Evolutionary conservation across 768 basidiomycete genomes (phyloP).

Genomic region (Pleurotus platypus): DNA sequence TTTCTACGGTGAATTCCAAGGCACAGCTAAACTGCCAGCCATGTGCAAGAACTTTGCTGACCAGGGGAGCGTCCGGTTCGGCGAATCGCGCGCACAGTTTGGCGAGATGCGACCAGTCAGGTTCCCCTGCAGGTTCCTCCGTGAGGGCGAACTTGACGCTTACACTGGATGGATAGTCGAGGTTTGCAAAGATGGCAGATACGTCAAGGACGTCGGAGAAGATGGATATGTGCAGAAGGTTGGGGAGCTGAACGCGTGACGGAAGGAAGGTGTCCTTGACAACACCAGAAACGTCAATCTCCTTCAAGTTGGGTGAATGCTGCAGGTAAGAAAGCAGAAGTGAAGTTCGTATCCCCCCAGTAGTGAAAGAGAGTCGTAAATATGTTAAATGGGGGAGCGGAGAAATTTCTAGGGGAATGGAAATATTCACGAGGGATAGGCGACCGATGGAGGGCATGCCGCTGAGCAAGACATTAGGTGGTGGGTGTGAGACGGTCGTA

Average conservation of each 20-base stretch:
- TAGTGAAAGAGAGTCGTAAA: not conserved
- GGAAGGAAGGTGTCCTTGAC: not conserved
- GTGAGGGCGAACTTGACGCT: no score
- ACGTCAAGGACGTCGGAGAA: not conserved
- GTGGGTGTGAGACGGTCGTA: no score
- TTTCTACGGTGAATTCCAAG: not conserved
- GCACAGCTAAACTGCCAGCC: not conserved
- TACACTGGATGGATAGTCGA: no score
- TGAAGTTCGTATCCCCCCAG: not conserved
- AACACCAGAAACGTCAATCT: not conserved
- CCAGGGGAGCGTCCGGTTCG: not conserved
- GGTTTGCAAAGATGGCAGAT: not conserved
- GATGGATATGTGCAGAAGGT: not conserved
- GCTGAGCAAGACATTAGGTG: not conserved
- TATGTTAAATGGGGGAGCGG: not conserved
- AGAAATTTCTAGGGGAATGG: not conserved
- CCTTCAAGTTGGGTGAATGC: not conserved
- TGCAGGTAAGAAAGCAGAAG: not conserved
- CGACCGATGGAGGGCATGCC: not conserved
- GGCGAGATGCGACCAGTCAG: not conserved
- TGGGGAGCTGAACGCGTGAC: not conserved
- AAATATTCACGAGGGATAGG: not conserved
- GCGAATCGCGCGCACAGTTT: not conserved
- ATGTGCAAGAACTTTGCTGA: not conserved
- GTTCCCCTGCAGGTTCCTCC: not conserved